These are phyloP conservation scores for Lentinula detonsa DNA, from an alignment of 768 basidiomycete species.

Conservation along the genomic window DNA sequence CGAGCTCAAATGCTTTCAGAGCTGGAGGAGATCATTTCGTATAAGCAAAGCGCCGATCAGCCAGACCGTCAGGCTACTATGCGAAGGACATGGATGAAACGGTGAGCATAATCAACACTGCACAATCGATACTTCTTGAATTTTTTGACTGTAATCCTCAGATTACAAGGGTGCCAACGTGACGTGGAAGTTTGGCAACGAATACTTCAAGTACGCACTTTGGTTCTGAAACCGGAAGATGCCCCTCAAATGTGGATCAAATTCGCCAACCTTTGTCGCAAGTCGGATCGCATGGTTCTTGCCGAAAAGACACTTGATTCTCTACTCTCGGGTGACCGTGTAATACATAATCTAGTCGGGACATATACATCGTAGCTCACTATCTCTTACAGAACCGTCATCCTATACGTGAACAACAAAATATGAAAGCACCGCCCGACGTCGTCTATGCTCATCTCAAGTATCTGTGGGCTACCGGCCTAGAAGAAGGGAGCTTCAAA, in stretches of 20 bases:
- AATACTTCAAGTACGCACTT: constrained; percentile 89
- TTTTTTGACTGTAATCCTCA: constrained; percentile 19
- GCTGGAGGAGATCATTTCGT: constrained; percentile 93
- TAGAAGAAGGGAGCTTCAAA: constrained; percentile 68
- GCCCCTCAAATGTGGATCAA: constrained; percentile 99
- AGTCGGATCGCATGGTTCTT: constrained; percentile 88
- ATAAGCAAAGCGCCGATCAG: constrained; percentile 92
- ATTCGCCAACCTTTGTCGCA: constrained; percentile 95
- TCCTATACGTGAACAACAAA: constrained; percentile 47
- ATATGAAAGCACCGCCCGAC: constrained; percentile 79
- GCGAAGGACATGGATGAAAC: constrained; percentile 95
- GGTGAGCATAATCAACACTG: constrained; percentile 37
- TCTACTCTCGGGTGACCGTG: constrained; percentile 69
- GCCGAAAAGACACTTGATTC: constrained; percentile 98
- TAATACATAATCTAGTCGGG: constrained; percentile 21
- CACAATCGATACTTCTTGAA: not conserved
- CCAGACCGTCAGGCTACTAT: constrained; percentile 88
- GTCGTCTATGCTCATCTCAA: constrained; percentile 96
- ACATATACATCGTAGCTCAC: not conserved
- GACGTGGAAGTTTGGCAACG: constrained; percentile 99
- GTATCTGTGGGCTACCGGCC: constrained; percentile 89
- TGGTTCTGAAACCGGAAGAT: constrained; percentile 89
- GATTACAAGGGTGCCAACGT: constrained; percentile 92
- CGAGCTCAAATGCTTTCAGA: constrained; percentile 98
- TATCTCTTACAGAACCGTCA: constrained; percentile 30